Evolutionary conservation across 768 basidiomycete species (phyloP).

Genomic region (Pilatotrama ljubarskyi): DNA sequence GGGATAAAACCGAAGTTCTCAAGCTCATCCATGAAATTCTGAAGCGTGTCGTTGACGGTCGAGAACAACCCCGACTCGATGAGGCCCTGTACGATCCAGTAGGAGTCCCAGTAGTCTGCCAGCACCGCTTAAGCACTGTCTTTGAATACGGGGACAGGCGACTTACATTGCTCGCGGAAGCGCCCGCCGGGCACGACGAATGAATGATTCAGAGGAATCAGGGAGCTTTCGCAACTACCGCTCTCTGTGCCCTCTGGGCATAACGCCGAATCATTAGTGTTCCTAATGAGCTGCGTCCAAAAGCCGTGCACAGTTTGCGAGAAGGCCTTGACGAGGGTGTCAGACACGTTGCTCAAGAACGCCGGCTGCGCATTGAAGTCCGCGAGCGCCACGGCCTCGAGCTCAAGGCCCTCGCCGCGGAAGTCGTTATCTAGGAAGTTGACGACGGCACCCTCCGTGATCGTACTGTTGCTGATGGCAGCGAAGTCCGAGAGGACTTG

Average conservation of each 20-base stretch:
- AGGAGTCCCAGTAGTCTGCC: conserved; percentile 66
- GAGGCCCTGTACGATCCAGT: conserved; percentile 89
- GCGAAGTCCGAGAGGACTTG: conserved; percentile 70
- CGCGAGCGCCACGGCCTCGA: conserved; percentile 59
- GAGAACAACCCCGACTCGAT: conserved; percentile 73
- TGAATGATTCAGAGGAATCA: conserved; percentile 90
- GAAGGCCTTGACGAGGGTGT: conserved; percentile 71
- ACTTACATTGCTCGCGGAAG: conserved; percentile 82
- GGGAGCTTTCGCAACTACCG: conserved; percentile 70
- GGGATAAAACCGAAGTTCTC: conserved; percentile 87
- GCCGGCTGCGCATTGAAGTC: conserved; percentile 64
- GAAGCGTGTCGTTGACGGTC: conserved; percentile 73
- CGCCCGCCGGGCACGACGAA: conserved; percentile 89
- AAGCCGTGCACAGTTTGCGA: conserved; percentile 79
- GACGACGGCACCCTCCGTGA: conserved; percentile 66
- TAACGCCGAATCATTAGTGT: conserved; percentile 67
- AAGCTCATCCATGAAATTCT: conserved; percentile 96
- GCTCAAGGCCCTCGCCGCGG: conserved; percentile 81
- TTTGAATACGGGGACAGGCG: conserved; percentile 13
- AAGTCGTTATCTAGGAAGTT: conserved; percentile 76
- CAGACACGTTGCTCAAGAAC: conserved; percentile 69
- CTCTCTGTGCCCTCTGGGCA: conserved; percentile 49
- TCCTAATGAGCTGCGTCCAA: conserved; percentile 79
- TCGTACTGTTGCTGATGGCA: conserved; percentile 40
- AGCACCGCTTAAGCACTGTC: neutral